Conservation (phyloP, 176 grass and related monocot genomes). For the Bromus sterilis region DNA sequence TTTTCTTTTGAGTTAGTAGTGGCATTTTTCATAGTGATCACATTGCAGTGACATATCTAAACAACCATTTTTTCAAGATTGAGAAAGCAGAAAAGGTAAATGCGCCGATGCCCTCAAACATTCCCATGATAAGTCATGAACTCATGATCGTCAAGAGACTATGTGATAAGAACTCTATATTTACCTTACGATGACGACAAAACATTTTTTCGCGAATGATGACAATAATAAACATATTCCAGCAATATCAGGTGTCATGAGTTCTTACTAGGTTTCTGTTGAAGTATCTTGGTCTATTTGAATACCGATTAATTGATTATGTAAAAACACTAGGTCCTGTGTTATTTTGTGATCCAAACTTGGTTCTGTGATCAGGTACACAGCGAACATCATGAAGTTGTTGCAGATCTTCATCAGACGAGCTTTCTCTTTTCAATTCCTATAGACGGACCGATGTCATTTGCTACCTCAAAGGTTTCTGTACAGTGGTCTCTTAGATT, state of each 20-base stretch:
- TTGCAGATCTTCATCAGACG: constrained; percentile 84
- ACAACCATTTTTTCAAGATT: not conserved
- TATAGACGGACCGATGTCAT: constrained; percentile 89
- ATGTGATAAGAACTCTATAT: not conserved
- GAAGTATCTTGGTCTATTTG: not conserved
- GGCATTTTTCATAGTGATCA: not conserved
- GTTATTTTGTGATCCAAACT: not conserved
- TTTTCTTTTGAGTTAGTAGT: no score
- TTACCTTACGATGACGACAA: no score
- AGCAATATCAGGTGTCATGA: not conserved
- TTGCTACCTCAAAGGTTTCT: constrained; percentile 79
- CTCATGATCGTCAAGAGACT: not conserved
- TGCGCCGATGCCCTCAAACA: not conserved
- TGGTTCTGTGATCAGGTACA: constrained; percentile 51
- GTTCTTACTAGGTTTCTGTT: not conserved
- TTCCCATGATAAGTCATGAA: not conserved
- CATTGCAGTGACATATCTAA: not conserved
- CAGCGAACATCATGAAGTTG: constrained; percentile 92
- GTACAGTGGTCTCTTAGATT: constrained; percentile 92
- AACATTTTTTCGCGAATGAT: no score
- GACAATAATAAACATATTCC: not conserved
- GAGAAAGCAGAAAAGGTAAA: not conserved
- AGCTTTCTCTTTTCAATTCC: constrained; percentile 97
- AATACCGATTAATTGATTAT: not conserved
- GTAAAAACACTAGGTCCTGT: not conserved